Evolutionary conservation across 441 rosid genomes (phyloP), one percentile per base, ranked within the genome.

Genomic region (Syzygium syzygioides): DNA sequence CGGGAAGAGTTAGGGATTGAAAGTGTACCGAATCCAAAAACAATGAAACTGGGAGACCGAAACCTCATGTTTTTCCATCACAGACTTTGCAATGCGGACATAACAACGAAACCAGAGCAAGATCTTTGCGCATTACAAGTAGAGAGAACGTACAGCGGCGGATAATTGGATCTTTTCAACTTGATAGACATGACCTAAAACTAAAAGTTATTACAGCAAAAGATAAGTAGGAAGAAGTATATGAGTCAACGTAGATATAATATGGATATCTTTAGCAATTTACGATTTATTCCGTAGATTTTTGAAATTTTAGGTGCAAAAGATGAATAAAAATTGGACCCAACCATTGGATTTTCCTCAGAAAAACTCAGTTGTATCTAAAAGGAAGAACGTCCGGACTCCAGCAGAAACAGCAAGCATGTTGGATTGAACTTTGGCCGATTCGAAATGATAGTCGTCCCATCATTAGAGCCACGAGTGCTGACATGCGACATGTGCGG

Each of bases 401-500:
- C n/a, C 83, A 76, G 12, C 18, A 23, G 48, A 76, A 23, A 26
- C 83, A 76, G 83, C 9, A n/a, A 76, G 52, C 52, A 12, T 6
- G 83, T 12, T 23, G 52, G 12, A 23, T 41, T 6, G 83, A 37
- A 76, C 52, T 76, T 76, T 76, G 83, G n/a, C 83, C 18, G 17
- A 41, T 45, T 52, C n/a, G 26, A 41, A 11, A 3, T 76, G 41
- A 41, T 76, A 13, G 50, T 53, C 48, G 50, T 53, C 48, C 25
- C 9, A 37, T 15, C 45, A 50, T 11, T 57, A 14, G 17, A 84
- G 59, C 93, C 91, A 90, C 4, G 91, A 88, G 79, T 66, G 32
- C 30, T 1, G 37, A 71, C 93, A 92, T 0, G 86, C 88, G 3
- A 3, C 80, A 59, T 92, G 94, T 54, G 50, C 53, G 50, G 87